Base-by-base conservation (phyloP, 1,139 yeast species). In the Yamadazyma oceani region DNA sequence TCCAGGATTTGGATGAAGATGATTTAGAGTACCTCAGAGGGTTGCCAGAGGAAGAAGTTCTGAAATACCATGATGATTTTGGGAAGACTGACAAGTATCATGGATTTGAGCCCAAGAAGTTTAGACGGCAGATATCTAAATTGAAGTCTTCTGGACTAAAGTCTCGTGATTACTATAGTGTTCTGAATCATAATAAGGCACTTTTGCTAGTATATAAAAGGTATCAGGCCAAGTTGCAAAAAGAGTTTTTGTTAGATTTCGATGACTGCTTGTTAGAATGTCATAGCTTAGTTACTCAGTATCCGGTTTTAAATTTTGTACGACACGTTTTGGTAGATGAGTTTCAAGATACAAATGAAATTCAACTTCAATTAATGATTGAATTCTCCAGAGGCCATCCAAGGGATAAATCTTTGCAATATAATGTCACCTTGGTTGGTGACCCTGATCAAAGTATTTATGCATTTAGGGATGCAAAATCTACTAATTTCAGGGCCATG, bases 361-460 rank as follows among this genome's bases (percentile, higher is more conserved):
- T 87, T 16, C 97, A 92, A 55, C 66, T 88, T 43, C 75, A 78
- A 38, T 64, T 92, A 33, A 75, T 87, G 71, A 75, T 73, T 43
- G 64, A 69, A 15, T 72, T 90, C 46, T 80, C 87, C 0, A 57
- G 61, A 13, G 70, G 69, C 5, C 59, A 62, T 41, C 56, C 63
- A 3, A 32, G 51, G 1, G 38, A 51, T 19, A 34, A 45, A 2
- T 29, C 40, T 4, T 41, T 38, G 25, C 67, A 62, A 43, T 44
- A 65, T 36, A 82, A 82, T 44, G 69, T 90, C 7, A 86, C 97
- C 0, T 80, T 89, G 2, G 97, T 92, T 1, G 98, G 98, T 1
- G 98, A 92, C 52, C 96, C 97, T 0, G 97, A 92, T 59, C 97
- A 92, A 58, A 83, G 96, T 53, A 92, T 92, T 21, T 92, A 92